Conservation (phyloP, 257 asterid genomes). For the Solanum chaucha region DNA sequence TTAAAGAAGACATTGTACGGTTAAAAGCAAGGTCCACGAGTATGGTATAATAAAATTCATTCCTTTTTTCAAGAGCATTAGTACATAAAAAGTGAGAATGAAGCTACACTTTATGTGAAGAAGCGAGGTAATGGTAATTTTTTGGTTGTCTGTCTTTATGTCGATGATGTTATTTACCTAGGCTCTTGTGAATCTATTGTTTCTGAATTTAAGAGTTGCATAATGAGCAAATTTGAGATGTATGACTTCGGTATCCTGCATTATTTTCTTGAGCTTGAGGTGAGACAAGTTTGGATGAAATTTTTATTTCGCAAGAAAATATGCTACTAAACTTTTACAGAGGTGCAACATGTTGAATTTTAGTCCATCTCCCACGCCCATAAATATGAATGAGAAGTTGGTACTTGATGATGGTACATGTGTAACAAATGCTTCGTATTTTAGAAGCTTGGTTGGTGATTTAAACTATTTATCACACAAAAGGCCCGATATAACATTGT, state of each 20-base stretch:
- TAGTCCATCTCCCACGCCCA: not conserved
- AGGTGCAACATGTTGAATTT: not conserved
- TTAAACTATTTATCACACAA: no score
- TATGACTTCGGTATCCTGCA: not conserved
- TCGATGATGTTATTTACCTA: not conserved
- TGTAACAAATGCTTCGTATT: not conserved
- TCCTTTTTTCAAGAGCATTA: not conserved
- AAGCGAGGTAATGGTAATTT: not conserved
- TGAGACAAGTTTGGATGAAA: not conserved
- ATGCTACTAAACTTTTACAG: not conserved
- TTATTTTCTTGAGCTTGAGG: not conserved
- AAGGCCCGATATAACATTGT: no score
- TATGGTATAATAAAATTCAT: not conserved
- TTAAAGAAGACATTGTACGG: not conserved
- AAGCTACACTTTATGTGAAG: not conserved
- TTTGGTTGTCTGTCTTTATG: not conserved
- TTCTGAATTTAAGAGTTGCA: not conserved
- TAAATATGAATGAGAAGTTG: not conserved
- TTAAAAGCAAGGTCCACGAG: not conserved
- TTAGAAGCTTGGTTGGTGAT: no score
- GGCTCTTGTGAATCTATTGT: not conserved
- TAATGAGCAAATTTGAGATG: not conserved
- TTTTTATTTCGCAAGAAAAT: not conserved
- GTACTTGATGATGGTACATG: not conserved
- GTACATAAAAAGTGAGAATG: not conserved